Evolutionary conservation across 1,284 basidiomycete species (phyloP), one percentile per base, ranked within the genome.

Genomic region (Ustilago cynodontis): DNA sequence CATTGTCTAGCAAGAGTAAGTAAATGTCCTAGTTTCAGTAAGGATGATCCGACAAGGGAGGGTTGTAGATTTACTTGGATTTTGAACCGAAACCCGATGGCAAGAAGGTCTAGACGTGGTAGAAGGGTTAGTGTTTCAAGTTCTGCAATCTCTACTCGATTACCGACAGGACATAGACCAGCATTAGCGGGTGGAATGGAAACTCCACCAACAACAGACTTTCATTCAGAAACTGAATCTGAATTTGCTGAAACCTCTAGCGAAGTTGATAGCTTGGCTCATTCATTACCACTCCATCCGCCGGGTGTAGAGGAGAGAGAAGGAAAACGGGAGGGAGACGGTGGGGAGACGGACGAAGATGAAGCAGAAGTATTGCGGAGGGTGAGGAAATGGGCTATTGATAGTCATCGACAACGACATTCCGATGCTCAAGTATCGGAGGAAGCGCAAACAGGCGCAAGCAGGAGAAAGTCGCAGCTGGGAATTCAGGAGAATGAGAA

Each of bases 1-100:
- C 83, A 85, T 37, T 85, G 83, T 52, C 59, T 84, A 0, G 82
- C 83, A 2, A 63, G 83, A 4, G 70, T 80, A 0, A 61, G 53
- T 2, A 50, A 62, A 18, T 85, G 80, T 64, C 78, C 80, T 0
- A 73, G 66, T 20, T 84, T 83, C 45, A 76, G 70, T 13, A 81
- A 79, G 37, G 78, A 81, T 47, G 78, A 66, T 22, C 26, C 22
- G 6, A n/a, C 10, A 9, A 29, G 59, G 45, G 66, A 54, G 0
- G 58, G 55, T 1, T 37, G 50, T n/a, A 18, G 59, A 2, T 70
- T 59, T 37, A 85, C 82, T 1, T 85, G 82, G 80, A 79, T 85
- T 11, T 57, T 85, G 11, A 81, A 84, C 45, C 63, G 65, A 0
- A 80, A 81, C 20, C 81, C 83, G 0, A 47, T 77, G 14, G 59